Evolutionary conservation across 2,329 filamentous ascomycete species (phyloP).

Genomic region (Epichloe scottii): DNA sequence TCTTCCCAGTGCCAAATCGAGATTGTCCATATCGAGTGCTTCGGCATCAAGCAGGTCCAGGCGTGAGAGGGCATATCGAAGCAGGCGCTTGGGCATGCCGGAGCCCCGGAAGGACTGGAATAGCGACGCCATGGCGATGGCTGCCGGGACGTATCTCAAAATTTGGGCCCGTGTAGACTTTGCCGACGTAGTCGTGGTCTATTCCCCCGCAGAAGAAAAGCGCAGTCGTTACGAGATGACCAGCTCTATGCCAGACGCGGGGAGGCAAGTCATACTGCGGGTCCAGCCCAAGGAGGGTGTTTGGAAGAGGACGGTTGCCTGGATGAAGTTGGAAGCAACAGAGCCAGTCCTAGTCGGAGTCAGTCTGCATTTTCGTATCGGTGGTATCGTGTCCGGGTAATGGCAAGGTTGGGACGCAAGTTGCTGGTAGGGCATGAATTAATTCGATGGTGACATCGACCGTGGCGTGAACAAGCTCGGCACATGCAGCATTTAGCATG

Average conservation of each 20-base stretch:
- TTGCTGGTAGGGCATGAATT: no score
- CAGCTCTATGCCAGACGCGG: slow-evolving; percentile 23
- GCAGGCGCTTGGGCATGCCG: slow-evolving; percentile 76
- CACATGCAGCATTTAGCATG: not conserved
- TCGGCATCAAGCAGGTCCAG: slow-evolving; percentile 83
- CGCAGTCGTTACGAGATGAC: slow-evolving; percentile 18
- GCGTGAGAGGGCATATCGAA: slow-evolving; percentile 73
- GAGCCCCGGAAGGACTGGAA: slow-evolving; percentile 53
- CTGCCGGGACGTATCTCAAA: not conserved
- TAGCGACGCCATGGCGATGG: slow-evolving; percentile 53
- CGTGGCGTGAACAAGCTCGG: not conserved
- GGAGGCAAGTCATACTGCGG: slow-evolving; percentile 21
- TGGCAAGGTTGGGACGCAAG: not conserved
- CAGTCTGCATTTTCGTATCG: not conserved
- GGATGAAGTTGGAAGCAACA: not conserved
- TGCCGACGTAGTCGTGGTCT: not conserved
- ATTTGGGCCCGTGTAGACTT: not conserved
- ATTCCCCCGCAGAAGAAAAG: slow-evolving; percentile 5
- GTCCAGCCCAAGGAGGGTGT: slow-evolving; percentile 4
- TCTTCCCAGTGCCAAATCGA: slow-evolving; percentile 73
- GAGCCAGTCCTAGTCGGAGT: not conserved
- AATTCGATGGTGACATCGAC: not conserved
- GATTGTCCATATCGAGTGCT: slow-evolving; percentile 70
- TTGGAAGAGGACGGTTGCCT: not conserved
- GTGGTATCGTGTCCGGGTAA: not conserved